Evolutionary conservation across 345 rosid species (phyloP).

Genomic region (Ceriops zippeliana): DNA sequence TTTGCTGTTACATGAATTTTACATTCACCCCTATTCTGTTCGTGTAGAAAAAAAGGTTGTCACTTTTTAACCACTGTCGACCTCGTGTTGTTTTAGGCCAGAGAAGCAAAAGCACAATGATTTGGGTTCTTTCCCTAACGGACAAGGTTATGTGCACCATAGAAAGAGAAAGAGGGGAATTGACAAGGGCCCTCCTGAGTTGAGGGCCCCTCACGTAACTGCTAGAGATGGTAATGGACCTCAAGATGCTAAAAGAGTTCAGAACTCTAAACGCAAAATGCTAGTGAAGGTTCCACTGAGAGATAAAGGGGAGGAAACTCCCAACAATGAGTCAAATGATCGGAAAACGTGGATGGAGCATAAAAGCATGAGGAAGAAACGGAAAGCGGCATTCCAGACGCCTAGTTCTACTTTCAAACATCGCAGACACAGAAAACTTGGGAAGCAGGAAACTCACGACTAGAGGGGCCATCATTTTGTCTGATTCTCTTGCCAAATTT

Average conservation of each 20-base stretch:
- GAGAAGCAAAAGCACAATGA: slow-evolving; percentile 24
- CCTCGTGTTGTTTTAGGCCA: slow-evolving; percentile 14
- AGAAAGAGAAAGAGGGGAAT: slow-evolving; percentile 22
- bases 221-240: slow-evolving; percentile 12
- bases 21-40: neutral
- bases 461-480: neutral
- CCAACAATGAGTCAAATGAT: slow-evolving; percentile 5
- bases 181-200: slow-evolving; percentile 3
- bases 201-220: slow-evolving; percentile 7
- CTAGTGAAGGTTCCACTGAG: slow-evolving; percentile 10
- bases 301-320: slow-evolving; percentile 18
- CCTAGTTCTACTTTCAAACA: slow-evolving; percentile 16
- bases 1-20: no score
- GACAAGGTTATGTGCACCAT: slow-evolving; percentile 3
- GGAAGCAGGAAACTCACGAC: slow-evolving; percentile 10
- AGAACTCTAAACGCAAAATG: slow-evolving; percentile 10
- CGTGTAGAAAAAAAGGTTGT: neutral
- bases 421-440: slow-evolving; percentile 15
- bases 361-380: slow-evolving; percentile 6
- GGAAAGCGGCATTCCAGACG: slow-evolving; percentile 1
- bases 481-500: slow-evolving; percentile 10
- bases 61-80: slow-evolving; percentile 1
- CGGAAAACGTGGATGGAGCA: slow-evolving; percentile 21
- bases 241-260: slow-evolving; percentile 16
- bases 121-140: neutral